These are phyloP conservation scores for Agaricus bisporus DNA, from an alignment of 768 basidiomycete species.

Conservation along the genomic window DNA sequence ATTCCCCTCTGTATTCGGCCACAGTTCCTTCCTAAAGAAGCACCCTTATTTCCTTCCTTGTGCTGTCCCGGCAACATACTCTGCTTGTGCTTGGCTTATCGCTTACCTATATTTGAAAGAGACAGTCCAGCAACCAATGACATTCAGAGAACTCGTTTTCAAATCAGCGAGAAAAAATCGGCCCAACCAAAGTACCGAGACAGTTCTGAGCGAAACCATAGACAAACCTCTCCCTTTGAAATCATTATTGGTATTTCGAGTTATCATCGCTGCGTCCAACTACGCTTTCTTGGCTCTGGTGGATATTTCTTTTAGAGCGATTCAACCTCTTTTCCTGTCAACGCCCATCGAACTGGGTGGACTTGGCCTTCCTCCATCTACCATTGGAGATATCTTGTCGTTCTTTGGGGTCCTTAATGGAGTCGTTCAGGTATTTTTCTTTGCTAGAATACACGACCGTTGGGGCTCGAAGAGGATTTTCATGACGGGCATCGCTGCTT, in stretches of 20 bases:
- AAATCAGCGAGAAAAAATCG: constrained; percentile 9
- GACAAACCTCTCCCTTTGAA: constrained; percentile 43
- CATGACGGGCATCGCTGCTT: constrained; percentile 39
- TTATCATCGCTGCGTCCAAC: constrained; percentile 57
- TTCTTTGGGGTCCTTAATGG: constrained; percentile 60
- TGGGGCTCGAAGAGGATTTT: constrained; percentile 63
- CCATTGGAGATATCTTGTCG: constrained; percentile 62
- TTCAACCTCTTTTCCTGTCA: constrained; percentile 70
- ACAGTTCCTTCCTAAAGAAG: constrained; percentile 32
- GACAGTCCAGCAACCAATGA: constrained; percentile 17
- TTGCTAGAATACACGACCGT: constrained; percentile 50
- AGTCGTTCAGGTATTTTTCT: constrained; percentile 62
- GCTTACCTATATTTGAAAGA: constrained; percentile 45
- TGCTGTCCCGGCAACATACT: constrained; percentile 48
- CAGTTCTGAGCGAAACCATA: background rate
- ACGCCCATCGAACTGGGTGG: constrained; percentile 67
- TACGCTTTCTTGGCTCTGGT: constrained; percentile 60
- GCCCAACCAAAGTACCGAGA: constrained; percentile 2
- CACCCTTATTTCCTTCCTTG: constrained; percentile 62
- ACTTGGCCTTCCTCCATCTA: constrained; percentile 58
- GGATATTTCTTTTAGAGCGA: constrained; percentile 59
- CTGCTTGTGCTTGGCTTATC: constrained; percentile 41
- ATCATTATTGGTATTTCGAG: constrained; percentile 44
- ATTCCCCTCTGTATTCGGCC: constrained; percentile 37
- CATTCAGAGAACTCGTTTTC: constrained; percentile 11